These are phyloP conservation scores for Capillidium rhysosporum DNA, from an alignment of 371 early-diverging fungal species.

Conservation along the genomic window DNA sequence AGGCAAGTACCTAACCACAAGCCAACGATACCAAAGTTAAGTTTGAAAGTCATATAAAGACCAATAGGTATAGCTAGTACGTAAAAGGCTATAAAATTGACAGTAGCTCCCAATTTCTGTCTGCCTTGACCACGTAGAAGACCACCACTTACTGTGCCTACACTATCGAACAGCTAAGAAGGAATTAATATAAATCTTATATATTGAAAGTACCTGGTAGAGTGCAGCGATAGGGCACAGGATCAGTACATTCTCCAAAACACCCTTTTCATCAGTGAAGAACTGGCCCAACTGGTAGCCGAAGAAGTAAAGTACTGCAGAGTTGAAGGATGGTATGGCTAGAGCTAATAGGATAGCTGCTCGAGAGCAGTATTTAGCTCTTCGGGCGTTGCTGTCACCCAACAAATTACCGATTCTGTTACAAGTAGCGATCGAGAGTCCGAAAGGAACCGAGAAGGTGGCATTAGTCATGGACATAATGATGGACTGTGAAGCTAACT, in stretches of 20 bases:
- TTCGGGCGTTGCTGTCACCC: constrained; percentile 20
- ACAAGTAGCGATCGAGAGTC: constrained; percentile 44
- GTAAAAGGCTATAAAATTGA: constrained; percentile 41
- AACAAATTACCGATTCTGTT: constrained; percentile 65
- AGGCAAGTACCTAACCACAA: constrained; percentile 31
- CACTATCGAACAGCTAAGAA: constrained; percentile 41
- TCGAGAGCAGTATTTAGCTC: constrained; percentile 20
- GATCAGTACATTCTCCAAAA: constrained; percentile 37
- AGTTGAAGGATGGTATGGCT: constrained; percentile 17
- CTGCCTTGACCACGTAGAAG: constrained; percentile 49
- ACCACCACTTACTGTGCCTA: constrained; percentile 43
- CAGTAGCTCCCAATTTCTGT: constrained; percentile 41
- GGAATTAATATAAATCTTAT: constrained; percentile 37
- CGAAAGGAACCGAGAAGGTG: constrained; percentile 43
- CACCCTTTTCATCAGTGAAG: constrained; percentile 43
- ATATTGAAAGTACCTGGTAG: constrained; percentile 50
- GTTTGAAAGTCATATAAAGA: constrained; percentile 29
- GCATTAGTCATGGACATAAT: constrained; percentile 49
- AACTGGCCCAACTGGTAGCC: constrained; percentile 14
- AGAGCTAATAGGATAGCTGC: constrained; percentile 23
- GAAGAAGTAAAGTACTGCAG: constrained; percentile 15
- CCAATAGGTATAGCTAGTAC: constrained; percentile 48
- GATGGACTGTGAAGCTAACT: constrained; percentile 72
- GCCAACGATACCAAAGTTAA: constrained; percentile 31
- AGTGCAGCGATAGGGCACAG: constrained; percentile 58